Base-by-base conservation (phyloP, 1,284 basidiomycete genomes). In the Prillingera fragicola region DNA sequence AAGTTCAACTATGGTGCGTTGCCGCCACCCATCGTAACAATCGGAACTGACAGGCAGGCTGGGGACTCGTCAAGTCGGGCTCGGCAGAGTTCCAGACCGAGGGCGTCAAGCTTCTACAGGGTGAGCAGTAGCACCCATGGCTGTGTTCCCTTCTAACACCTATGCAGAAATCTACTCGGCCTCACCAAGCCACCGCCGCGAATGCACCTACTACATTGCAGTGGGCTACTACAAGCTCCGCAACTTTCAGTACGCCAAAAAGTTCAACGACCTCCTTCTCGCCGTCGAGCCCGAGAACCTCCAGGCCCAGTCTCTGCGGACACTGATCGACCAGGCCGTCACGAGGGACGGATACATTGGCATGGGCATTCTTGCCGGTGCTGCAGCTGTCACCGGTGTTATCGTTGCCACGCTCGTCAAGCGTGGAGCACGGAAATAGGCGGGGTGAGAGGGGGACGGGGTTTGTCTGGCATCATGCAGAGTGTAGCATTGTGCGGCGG, bases 171-270 rank as follows among this genome's bases (percentile, higher is more conserved):
- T 99, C 48, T 98, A 95, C 73, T 83, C 89, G 41, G 78, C 82
- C 3, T 92, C 96, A 52, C 84, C 94, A 9, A 73, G 81, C 25
- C 80, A 95, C 55, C 78, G 95, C 54, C 76, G 95, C 69, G 95
- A 99, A 72, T 98, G 95, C 64, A 74, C 97, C 27, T 99, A 97
- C 69, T 99, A 97, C 73, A 83, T 99, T 38, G 88, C 90, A 1
- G 77, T 98, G 10, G 95, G 95, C 0, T 85, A 98, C 71, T 97
- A 90, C 74, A 98, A 98, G 77, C 84, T 97, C 79, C 83, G 84
- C 25, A 94, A 97, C 70, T 97, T 86, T 66, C 85, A 87, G 28
- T 89, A 97, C 67, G 90, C 92, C 3, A 84, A 80, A 70, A 83
- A 81, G 52, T 98, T 97, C 71, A 97, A 96, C 68, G 83, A 81